Percentiles rank a stretch among this genome's conserved stretches.
Conservation (phyloP, 345 rosid species). For the Populus simonii region DNA sequence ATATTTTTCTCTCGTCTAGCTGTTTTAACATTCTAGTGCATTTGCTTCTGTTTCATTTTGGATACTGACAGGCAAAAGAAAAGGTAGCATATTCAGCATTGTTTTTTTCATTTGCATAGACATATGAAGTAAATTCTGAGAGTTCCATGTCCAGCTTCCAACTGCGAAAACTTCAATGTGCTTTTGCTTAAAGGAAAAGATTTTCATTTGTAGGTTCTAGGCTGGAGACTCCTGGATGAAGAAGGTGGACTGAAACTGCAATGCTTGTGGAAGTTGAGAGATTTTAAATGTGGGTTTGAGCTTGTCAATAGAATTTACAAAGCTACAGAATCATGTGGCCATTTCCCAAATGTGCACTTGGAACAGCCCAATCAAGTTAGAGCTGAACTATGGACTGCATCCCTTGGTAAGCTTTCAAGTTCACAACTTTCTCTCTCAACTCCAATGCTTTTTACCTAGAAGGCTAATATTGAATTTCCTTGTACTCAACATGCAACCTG, state of each 20-base stretch:
- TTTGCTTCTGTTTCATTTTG: not conserved
- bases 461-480: not conserved
- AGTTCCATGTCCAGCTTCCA: not conserved
- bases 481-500: not conserved
- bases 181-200: not conserved
- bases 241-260: slow-evolving; percentile 66
- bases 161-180: not conserved
- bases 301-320: slow-evolving; percentile 73
- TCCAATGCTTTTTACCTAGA: not conserved
- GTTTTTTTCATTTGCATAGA: not conserved
- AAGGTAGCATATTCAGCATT: not conserved
- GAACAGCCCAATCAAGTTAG: slow-evolving; percentile 72
- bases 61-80: not conserved
- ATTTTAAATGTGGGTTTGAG: slow-evolving; percentile 71
- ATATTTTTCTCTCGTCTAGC: not conserved
- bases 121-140: not conserved
- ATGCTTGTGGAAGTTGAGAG: slow-evolving; percentile 87
- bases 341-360: slow-evolving; percentile 75
- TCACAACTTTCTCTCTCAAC: not conserved
- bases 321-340: slow-evolving; percentile 58
- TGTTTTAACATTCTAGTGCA: not conserved
- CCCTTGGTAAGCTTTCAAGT: slow-evolving; percentile 47
- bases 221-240: slow-evolving; percentile 85
- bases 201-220: slow-evolving; percentile 50
- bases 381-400: slow-evolving; percentile 79